These are phyloP conservation scores for Solanum hybrid DNA, from an alignment of 305 asterid genomes.

Conservation along the genomic window DNA sequence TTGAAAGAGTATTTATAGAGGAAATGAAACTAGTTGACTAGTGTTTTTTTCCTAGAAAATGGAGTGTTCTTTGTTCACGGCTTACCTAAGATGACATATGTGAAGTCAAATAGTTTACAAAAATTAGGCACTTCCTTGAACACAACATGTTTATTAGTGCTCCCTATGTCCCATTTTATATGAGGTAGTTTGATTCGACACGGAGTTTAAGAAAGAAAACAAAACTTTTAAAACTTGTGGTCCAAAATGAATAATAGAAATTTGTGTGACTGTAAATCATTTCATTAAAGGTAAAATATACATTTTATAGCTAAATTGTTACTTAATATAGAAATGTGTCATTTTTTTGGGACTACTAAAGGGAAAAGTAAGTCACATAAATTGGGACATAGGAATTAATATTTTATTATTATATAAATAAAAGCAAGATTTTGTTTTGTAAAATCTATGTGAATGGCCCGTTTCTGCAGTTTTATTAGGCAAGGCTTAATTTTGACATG, in stretches of 20 bases:
- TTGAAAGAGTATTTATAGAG: neutral
- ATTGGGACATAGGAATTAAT: too few species aligned
- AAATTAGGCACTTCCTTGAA: neutral
- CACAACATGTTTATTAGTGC: neutral
- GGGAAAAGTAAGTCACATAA: too few species aligned
- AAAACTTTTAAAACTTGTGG: too few species aligned
- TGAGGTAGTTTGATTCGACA: too few species aligned
- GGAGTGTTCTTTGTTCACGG: conserved; percentile 1
- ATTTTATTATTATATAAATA: too few species aligned
- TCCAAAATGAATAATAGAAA: too few species aligned
- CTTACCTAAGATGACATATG: neutral
- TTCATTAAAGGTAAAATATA: too few species aligned
- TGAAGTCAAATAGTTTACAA: neutral
- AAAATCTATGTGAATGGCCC: neutral
- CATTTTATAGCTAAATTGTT: neutral
- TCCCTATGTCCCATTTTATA: too few species aligned
- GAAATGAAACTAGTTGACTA: neutral
- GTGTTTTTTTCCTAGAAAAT: neutral
- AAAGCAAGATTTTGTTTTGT: neutral
- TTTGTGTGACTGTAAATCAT: too few species aligned
- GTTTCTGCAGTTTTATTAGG: neutral
- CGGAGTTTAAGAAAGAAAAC: too few species aligned
- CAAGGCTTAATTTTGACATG: neutral
- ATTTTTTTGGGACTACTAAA: too few species aligned
- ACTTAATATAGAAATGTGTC: too few species aligned